Evolutionary conservation across 2,329 filamentous ascomycete genomes (phyloP).

Genomic region (Penicillium corylophilum): DNA sequence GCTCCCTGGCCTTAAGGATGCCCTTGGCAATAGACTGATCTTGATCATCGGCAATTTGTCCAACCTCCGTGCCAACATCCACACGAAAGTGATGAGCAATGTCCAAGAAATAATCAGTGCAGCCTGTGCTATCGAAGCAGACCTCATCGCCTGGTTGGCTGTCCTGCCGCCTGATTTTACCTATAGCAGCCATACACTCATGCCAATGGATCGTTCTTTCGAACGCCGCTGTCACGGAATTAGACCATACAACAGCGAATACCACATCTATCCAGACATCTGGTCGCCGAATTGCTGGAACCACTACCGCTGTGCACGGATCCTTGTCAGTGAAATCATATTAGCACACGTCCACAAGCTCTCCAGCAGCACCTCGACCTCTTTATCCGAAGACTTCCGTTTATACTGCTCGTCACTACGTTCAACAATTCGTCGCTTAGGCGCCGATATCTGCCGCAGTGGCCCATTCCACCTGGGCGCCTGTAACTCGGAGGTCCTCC

Average conservation of each 20-base stretch:
- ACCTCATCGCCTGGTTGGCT: conserved; percentile 34
- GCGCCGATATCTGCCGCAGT: conserved; percentile 38
- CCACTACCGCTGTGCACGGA: conserved; percentile 59
- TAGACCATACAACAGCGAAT: conserved; percentile 49
- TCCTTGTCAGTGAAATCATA: conserved; percentile 54
- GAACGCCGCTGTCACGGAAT: conserved; percentile 24
- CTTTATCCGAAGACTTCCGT: conserved; percentile 30
- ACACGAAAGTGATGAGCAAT: conserved; percentile 23
- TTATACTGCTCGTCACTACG: conserved; percentile 30
- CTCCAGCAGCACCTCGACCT: conserved; percentile 18
- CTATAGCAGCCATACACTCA: conserved; percentile 26
- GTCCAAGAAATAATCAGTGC: conserved; percentile 30
- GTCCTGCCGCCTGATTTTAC: conserved; percentile 29
- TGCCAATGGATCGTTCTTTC: conserved; percentile 38
- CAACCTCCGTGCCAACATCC: conserved; percentile 37
- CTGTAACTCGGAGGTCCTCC: conserved; percentile 10
- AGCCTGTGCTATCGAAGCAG: conserved; percentile 34
- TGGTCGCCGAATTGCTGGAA: conserved; percentile 58
- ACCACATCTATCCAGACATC: conserved; percentile 57
- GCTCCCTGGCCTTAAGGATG: conserved; percentile 29
- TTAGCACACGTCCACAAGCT: conserved; percentile 30
- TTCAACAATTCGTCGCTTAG: conserved; percentile 28
- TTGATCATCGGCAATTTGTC: conserved; percentile 30
- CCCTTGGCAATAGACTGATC: conserved; percentile 31
- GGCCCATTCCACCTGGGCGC: conserved; percentile 37